Evolutionary conservation across 2,329 filamentous ascomycete genomes (phyloP), one percentile per base, ranked within the genome.

Genomic region (Pleomassaria siparia): DNA sequence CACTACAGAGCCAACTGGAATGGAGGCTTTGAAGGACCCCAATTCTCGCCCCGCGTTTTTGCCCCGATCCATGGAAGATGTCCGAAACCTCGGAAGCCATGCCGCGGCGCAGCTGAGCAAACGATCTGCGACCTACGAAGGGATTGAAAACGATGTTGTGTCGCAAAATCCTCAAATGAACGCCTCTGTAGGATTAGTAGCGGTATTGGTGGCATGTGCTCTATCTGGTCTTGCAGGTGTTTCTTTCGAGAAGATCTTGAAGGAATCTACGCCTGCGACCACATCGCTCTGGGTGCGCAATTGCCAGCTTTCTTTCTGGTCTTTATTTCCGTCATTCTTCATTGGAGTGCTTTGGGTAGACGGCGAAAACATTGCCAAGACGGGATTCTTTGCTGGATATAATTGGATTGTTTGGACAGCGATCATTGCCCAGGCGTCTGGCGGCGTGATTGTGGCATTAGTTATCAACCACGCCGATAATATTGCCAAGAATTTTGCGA

Each of bases 301-400:
- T 67, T 87, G 96, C 39, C 94, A 99, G 70, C 77, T 99, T 20
- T 91, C 91, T 1, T 89, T 96, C 65, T 99, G 96, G 74, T 96
- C 91, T 1, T 77, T 97, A 1, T 92, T 96, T 60, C 90, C 92
- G 0, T 88, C 91, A 1, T 77, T 96, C 0, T 84, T 97, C 47
- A 80, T 95, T 43, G 94, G 92, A 1, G 86, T 97, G 5, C 74
- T 95, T 2, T 88, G 89, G 73, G 88, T 90, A 54, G 94, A 99
- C 58, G 94, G 92, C 21, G 83, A 85, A 51, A 86, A 88, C 32
- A 91, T 99, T 54, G 80, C 86, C 21, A 83, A 87, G 69, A 84
- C 89, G 53, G 94, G 94, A 11, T 95, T 97, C 72, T 97, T 99
- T 59, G 87, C 88, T 47, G 94, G 94, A 2, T 99, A 97, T 73